Evolutionary conservation across 1,284 basidiomycete species (phyloP), one percentile per base, ranked within the genome.

Genomic region (Fomes fomentarius): DNA sequence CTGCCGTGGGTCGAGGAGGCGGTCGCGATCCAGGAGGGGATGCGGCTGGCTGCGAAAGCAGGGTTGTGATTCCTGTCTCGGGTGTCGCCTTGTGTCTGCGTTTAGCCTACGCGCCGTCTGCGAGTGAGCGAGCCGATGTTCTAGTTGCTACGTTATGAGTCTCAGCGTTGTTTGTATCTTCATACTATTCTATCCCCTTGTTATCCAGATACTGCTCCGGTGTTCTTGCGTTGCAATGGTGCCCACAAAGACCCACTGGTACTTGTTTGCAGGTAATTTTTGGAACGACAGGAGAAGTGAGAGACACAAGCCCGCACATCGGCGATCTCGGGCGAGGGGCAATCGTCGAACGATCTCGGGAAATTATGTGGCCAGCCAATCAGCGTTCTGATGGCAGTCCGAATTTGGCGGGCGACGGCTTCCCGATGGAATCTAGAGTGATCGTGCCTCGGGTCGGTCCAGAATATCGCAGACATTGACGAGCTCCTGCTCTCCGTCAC

Each of bases 1-100:
- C 76, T 96, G 62, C 89, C 92, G 4, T 97, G 95, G 95, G 92
- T 92, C 4, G 87, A 91, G 64, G 91, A 83, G 64, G 81, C 80
- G 12, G 80, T 84, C 28, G 79, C 79, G 2, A 73, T 84, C 28
- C 79, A 82, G 61, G 82, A 84, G 52, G 82, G 82, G 0, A 69
- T 81, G 66, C 73, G 82, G 26, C 48, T 80, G 60, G 77, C 78
- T 14, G 38, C 38, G 38, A 40, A 40, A 17, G 38, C 38, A 8
- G 38, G 38, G 19, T 4, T 40, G 8, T 40, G 38, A 40, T 7
- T n/a, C 21, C 9, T 24, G 19, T 12, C 11, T 8, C 9, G 10
- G 19, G 37, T 39, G 38, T 11, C n/a, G n/a, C n/a, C n/a, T n/a
- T n/a, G n/a, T n/a, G n/a, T n/a, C n/a, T n/a, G n/a, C n/a, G n/a